Evolutionary conservation across 805 yeast genomes (phyloP), one percentile per base, ranked within the genome.

Genomic region (Ogataea trehaloabstinens): DNA sequence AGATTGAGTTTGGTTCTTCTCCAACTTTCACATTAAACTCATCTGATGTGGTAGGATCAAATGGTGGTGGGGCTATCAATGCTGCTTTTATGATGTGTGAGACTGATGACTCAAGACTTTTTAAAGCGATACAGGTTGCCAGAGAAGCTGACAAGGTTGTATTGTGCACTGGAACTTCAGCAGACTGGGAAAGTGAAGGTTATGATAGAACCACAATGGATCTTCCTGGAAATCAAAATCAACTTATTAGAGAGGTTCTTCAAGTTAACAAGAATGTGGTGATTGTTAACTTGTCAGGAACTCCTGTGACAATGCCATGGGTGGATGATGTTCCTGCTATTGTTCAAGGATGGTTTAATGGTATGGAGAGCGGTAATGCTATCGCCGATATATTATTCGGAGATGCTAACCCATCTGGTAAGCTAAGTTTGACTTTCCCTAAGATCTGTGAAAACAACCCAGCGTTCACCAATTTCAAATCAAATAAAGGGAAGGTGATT

Each of bases 301-400:
- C 82, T 15, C 84, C 85, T 0, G 80, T 78, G 6, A 68, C 74
- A 25, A 56, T 79, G 64, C 82, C 82, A 20, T 77, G 81, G 80
- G 42, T 60, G 7, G 44, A 48, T 7, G 52, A 67, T 24, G 74
- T 66, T 17, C 64, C 65, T 28, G 71, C 71, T 2, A 37, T 76
- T 13, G 56, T 77, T 5, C 79, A 76, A 34, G 76, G 78, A 7
- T 75, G 78, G 71, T 76, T 68, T 51, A 77, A 76, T 45, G 85
- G 84, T 40, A 68, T 67, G 43, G 83, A 78, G 48, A 53, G 65
- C 29, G 83, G 84, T 41, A 76, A 74, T 48, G 73, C 77, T 12
- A 64, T 78, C 53, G 82, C 82, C 4, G 82, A 78, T 57, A 76
- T 75, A 10, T 44, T 79, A 31, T 78, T 68, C 48, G 85, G 84